These are phyloP conservation scores for Ceratocystis huliohia DNA, from an alignment of 2,329 filamentous ascomycete species.

Conservation along the genomic window DNA sequence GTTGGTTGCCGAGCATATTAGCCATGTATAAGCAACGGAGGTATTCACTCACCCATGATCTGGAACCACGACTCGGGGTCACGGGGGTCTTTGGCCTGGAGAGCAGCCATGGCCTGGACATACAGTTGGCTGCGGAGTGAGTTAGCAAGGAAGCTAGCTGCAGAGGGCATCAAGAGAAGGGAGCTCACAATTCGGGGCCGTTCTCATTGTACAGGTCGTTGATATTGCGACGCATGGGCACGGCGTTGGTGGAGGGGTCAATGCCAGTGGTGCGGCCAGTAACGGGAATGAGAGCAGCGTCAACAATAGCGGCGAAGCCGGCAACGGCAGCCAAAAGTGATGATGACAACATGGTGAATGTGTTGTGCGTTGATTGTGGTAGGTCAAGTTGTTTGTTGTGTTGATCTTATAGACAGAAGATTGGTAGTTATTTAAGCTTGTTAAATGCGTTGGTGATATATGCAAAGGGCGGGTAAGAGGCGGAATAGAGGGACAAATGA, in stretches of 20 bases:
- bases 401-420: not conserved
- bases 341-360: constrained; percentile 9
- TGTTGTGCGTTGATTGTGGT: too few species aligned
- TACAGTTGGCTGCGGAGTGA: constrained; percentile 35
- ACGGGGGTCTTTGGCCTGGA: constrained; percentile 32
- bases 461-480: not conserved
- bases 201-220: constrained; percentile 33
- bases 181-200: constrained; percentile 35
- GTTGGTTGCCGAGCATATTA: not conserved
- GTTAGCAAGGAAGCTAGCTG: constrained; percentile 15
- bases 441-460: not conserved
- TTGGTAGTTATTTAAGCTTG: not conserved
- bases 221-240: constrained; percentile 37
- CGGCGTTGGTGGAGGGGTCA: constrained; percentile 29
- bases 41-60: constrained; percentile 31
- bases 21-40: not conserved
- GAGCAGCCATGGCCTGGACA: constrained; percentile 33
- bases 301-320: constrained; percentile 5
- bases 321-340: constrained; percentile 11
- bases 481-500: constrained; percentile 5
- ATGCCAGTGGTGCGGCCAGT: constrained; percentile 31
- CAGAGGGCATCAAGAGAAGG: not conserved
- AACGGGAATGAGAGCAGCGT: constrained; percentile 24
- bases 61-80: constrained; percentile 40
- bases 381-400: too few species aligned